phyloP scores from a whole-genome alignment of 2,329 filamentous ascomycete genomes.

The Capronia epimyces region DNA sequence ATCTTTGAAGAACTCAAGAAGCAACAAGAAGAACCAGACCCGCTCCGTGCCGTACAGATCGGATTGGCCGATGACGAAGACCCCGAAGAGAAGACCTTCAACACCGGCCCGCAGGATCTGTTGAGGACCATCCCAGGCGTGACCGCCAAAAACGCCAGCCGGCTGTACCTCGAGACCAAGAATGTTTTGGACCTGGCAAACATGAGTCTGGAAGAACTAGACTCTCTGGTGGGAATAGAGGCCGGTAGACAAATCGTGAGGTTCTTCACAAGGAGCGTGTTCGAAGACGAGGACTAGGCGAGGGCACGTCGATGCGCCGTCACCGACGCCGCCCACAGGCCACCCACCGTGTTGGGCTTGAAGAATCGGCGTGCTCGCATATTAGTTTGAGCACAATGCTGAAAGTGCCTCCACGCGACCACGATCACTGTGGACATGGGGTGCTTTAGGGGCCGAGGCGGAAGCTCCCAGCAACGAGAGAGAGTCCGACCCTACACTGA shows the following conservation, averaged over 20 bases:
- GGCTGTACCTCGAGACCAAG: conserved; percentile 65
- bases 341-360: too few relatives aligned
- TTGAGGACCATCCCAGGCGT: conserved; percentile 77
- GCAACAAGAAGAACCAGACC: conserved; percentile 83
- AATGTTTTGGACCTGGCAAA: conserved; percentile 81
- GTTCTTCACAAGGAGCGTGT: conserved; percentile 70
- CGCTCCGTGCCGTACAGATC: conserved; percentile 74
- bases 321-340: too few relatives aligned
- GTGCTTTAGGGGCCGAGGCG: too few relatives aligned
- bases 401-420: too few relatives aligned
- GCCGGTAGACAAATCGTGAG: conserved; percentile 67
- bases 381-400: too few relatives aligned
- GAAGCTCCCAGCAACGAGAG: too few relatives aligned
- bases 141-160: conserved; percentile 69
- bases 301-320: neutral
- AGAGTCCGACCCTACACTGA: too few relatives aligned
- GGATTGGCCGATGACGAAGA: conserved; percentile 59
- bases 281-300: conserved; percentile 38
- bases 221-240: conserved; percentile 69
- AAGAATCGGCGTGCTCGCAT: too few relatives aligned
- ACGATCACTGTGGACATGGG: too few relatives aligned
- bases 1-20: conserved; percentile 94
- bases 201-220: conserved; percentile 68
- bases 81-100: conserved; percentile 66
- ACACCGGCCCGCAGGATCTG: conserved; percentile 85